Conservation (phyloP, 495 filamentous ascomycete genomes). For the Xanthoparmelia taractica region DNA sequence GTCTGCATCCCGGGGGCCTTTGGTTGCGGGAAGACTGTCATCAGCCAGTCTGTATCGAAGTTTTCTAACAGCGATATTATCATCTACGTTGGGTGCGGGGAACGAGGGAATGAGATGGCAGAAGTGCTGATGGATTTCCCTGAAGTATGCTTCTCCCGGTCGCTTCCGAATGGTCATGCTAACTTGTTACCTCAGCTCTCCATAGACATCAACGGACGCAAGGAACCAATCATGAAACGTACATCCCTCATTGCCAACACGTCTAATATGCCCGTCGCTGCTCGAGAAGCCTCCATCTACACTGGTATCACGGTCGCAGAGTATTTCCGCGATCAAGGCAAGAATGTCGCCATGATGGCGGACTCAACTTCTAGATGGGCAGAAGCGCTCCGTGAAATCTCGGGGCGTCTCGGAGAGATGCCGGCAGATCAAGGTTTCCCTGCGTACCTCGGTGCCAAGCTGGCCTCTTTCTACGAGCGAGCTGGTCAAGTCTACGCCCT, state of each 20-base stretch:
- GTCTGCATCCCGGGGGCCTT: conserved; percentile 98
- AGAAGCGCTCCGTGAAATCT: conserved; percentile 96
- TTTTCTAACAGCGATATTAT: conserved; percentile 99
- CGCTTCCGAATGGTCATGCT: background rate
- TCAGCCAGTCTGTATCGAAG: conserved; percentile 95
- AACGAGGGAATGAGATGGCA: conserved; percentile 99
- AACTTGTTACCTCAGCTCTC: conserved; percentile 50
- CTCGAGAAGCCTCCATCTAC: conserved; percentile 98
- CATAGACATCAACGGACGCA: conserved; percentile 81
- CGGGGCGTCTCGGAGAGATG: conserved; percentile 98
- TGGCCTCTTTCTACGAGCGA: conserved; percentile 98
- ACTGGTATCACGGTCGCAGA: conserved; percentile 97
- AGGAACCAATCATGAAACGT: conserved; percentile 99
- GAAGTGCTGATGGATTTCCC: conserved; percentile 99
- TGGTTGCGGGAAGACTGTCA: conserved; percentile 98
- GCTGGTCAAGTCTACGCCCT: conserved; percentile 79
- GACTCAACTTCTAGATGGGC: conserved; percentile 98
- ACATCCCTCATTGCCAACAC: conserved; percentile 98
- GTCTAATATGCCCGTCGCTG: conserved; percentile 99
- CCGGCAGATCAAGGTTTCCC: conserved; percentile 99
- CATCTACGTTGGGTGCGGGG: conserved; percentile 95
- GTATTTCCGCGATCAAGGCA: conserved; percentile 98
- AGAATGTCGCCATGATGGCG: conserved; percentile 99
- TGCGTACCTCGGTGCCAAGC: conserved; percentile 91
- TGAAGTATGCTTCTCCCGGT: conserved; percentile 33